Evolutionary conservation across 2,329 filamentous ascomycete species (phyloP).

Genomic region (Dactylonectria estremocensis): DNA sequence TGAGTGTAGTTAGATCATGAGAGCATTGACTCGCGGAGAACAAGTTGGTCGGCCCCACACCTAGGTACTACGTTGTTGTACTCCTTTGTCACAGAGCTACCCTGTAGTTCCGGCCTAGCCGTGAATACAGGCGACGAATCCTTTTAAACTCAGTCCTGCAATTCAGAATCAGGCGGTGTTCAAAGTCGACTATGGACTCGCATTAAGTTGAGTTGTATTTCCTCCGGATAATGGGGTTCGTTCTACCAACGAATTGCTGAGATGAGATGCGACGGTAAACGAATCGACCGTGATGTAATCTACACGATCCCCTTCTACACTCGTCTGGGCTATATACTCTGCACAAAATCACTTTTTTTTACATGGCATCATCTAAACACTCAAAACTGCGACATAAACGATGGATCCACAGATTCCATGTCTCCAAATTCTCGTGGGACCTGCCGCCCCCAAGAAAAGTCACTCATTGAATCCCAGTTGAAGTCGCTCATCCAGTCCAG

Average conservation of each 20-base stretch:
- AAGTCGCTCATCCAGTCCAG: constrained; percentile 47
- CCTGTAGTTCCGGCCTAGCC: neutral
- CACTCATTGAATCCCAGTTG: constrained; percentile 43
- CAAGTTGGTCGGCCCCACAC: neutral
- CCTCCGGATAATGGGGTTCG: neutral
- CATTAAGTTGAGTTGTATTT: constrained; percentile 2
- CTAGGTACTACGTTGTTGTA: too few species aligned
- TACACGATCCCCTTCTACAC: neutral
- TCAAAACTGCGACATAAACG: constrained; percentile 20
- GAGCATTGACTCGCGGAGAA: neutral
- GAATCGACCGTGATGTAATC: neutral
- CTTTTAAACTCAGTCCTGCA: neutral
- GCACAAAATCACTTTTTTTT: neutral
- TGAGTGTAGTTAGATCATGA: neutral
- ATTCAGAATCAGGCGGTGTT: neutral
- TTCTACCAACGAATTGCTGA: neutral
- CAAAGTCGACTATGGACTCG: too few species aligned
- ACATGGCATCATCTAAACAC: neutral
- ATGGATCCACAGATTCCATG: constrained; percentile 15
- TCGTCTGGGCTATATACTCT: neutral
- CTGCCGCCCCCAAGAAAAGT: constrained; percentile 34
- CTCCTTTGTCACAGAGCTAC: neutral
- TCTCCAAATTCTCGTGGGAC: constrained; percentile 18
- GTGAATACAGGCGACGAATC: too few species aligned
- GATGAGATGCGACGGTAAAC: neutral